Evolutionary conservation across 352 stramenopile genomes (phyloP), one percentile per base, ranked within the genome.

Genomic region (Aphanomyces astaci): DNA sequence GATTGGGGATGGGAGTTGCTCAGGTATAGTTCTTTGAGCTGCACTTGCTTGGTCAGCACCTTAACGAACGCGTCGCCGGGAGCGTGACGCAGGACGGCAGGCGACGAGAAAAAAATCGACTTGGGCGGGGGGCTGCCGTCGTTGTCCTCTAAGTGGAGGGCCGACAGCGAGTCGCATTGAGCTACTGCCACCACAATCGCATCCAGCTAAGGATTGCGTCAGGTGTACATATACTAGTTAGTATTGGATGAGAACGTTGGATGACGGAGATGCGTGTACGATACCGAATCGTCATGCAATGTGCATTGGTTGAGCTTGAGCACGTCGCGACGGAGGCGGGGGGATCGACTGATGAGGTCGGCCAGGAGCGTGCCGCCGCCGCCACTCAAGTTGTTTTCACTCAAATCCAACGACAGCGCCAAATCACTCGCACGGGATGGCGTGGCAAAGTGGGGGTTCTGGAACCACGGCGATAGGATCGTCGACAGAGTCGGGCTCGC

Each of bases 111-210:
- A 69, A 71, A 53, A 43, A 63, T 70, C 15, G 71, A 73, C 51
- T 53, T 69, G 19, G 22, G 22, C 51, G 68, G 64, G 4, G 39
- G 46, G 1, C 31, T 19, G 10, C 55, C 43, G 7, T 82, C 84
- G 55, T 90, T 92, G 54, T 80, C 79, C 53, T 92, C 81, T 4
- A 92, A 78, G 39, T 83, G 89, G 4, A 92, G 71, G 22, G 78
- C 86, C 3, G 77, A 66, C 4, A 92, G 55, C 2, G 75, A 77
- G 39, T 78, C 75, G 53, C 79, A 88, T 0, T 72, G 73, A 54
- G 79, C 75, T 39, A 92, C 73, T 15, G 84, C 80, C 43, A 87
- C 77, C 15, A 90, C 70, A 39, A 92, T 64, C 40, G 88, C 46
- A 24, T 89, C 54, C 0, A 78, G 79, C 80, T 90, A 66, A 22